These are phyloP conservation scores for Rehmannia glutinosa DNA, from an alignment of 257 asterid genomes.

Conservation along the genomic window DNA sequence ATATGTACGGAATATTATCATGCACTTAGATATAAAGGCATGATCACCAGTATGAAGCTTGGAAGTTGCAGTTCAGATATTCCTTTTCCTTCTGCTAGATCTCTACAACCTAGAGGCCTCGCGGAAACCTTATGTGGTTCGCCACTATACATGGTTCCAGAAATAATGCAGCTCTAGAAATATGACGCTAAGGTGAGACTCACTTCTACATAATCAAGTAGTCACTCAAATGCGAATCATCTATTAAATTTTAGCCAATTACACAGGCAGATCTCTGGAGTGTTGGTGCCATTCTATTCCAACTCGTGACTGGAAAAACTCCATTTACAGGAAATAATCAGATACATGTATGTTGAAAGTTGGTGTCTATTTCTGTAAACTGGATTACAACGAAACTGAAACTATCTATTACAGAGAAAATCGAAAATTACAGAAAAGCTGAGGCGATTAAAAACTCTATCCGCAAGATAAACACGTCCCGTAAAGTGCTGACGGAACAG, in stretches of 20 bases:
- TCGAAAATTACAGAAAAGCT: no score
- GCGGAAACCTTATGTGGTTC: slow-evolving; percentile 93
- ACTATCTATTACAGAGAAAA: no score
- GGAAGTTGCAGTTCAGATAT: slow-evolving; percentile 8
- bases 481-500: no score
- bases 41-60: not conserved
- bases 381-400: no score
- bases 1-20: not conserved
- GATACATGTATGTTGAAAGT: no score
- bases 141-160: no score
- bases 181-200: slow-evolving; percentile 84
- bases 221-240: slow-evolving; percentile 10
- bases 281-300: slow-evolving; percentile 81
- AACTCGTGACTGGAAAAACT: slow-evolving; percentile 79
- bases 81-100: slow-evolving; percentile 42
- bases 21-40: not conserved
- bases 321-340: no score
- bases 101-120: slow-evolving; percentile 64
- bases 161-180: no score
- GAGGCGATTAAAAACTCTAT: no score
- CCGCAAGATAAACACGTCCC: no score
- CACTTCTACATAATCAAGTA: not conserved
- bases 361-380: no score
- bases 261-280: slow-evolving; percentile 97
- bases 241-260: slow-evolving; percentile 29